Evolutionary conservation across 768 basidiomycete species (phyloP).

Genomic region (Calocybe cyanea): DNA sequence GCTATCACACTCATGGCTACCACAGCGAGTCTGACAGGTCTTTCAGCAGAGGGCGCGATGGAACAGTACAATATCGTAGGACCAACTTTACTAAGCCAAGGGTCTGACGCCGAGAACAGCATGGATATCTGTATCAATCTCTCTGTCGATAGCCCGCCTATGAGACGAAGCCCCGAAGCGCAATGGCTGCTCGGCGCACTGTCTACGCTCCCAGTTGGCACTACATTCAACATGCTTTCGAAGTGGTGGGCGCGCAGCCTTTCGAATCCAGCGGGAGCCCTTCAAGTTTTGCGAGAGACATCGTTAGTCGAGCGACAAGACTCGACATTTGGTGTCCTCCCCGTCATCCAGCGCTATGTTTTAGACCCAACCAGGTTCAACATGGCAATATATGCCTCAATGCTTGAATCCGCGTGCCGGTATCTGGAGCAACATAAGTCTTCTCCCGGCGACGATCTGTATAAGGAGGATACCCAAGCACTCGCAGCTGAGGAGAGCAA

Average conservation of each 20-base stretch:
- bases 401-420: slow-evolving; percentile 12
- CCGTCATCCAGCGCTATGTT: slow-evolving; percentile 20
- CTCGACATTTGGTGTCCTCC: slow-evolving; percentile 13
- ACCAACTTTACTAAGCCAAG: slow-evolving; percentile 3
- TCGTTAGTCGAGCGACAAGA: slow-evolving; percentile 3
- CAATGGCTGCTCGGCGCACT: slow-evolving; percentile 13
- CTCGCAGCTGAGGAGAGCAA: background rate
- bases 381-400: background rate
- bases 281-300: slow-evolving; percentile 4
- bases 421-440: slow-evolving; percentile 14
- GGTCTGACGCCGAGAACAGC: slow-evolving; percentile 6
- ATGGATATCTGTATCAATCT: slow-evolving; percentile 11
- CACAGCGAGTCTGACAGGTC: background rate
- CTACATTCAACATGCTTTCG: slow-evolving; percentile 8
- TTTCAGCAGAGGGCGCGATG: slow-evolving; percentile 2
- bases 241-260: slow-evolving; percentile 10
- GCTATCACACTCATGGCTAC: slow-evolving; percentile 32
- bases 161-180: slow-evolving; percentile 2
- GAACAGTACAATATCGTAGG: slow-evolving; percentile 1
- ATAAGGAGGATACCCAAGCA: slow-evolving; percentile 2
- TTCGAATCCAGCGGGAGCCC: background rate
- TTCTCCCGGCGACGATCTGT: slow-evolving; percentile 6
- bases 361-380: slow-evolving; percentile 8
- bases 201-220: slow-evolving; percentile 24
- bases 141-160: slow-evolving; percentile 5